Conservation (phyloP, 2,329 filamentous ascomycete genomes). For the Colletotrichum tabaci region DNA sequence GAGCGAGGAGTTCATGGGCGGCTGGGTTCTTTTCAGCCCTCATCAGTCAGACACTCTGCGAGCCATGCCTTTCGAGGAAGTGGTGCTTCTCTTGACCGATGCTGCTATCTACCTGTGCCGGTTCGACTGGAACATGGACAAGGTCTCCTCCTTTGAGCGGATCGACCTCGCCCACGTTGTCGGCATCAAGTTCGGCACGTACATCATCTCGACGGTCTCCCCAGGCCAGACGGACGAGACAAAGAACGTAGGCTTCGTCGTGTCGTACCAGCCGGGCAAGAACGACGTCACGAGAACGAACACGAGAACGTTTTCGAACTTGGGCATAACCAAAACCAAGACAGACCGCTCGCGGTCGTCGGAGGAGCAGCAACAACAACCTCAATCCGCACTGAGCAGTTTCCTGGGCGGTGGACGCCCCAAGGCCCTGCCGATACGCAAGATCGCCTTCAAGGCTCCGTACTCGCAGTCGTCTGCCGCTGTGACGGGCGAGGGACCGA, state of each 20-base stretch:
- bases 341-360: slow-evolving; percentile 10
- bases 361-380: slow-evolving; percentile 27
- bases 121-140: slow-evolving; percentile 96
- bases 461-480: slow-evolving; percentile 68
- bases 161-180: slow-evolving; percentile 83
- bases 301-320: slow-evolving; percentile 82
- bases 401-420: slow-evolving; percentile 58
- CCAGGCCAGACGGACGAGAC: slow-evolving; percentile 81
- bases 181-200: slow-evolving; percentile 84
- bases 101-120: slow-evolving; percentile 88
- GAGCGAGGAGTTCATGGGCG: slow-evolving; percentile 87
- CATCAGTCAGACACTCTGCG: slow-evolving; percentile 77
- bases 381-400: slow-evolving; percentile 55
- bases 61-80: slow-evolving; percentile 84
- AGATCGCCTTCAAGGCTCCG: slow-evolving; percentile 69
- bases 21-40: slow-evolving; percentile 90
- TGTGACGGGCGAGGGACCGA: slow-evolving; percentile 64
- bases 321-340: slow-evolving; percentile 47
- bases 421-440: slow-evolving; percentile 54
- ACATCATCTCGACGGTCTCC: slow-evolving; percentile 91
- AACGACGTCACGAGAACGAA: slow-evolving; percentile 85
- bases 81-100: slow-evolving; percentile 89
- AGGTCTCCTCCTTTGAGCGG: slow-evolving; percentile 92
- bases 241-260: slow-evolving; percentile 86
- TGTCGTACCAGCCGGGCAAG: slow-evolving; percentile 81